Evolutionary conservation across 768 basidiomycete genomes (phyloP), one percentile per base, ranked within the genome.

Genomic region (Podaxis rugospora): DNA sequence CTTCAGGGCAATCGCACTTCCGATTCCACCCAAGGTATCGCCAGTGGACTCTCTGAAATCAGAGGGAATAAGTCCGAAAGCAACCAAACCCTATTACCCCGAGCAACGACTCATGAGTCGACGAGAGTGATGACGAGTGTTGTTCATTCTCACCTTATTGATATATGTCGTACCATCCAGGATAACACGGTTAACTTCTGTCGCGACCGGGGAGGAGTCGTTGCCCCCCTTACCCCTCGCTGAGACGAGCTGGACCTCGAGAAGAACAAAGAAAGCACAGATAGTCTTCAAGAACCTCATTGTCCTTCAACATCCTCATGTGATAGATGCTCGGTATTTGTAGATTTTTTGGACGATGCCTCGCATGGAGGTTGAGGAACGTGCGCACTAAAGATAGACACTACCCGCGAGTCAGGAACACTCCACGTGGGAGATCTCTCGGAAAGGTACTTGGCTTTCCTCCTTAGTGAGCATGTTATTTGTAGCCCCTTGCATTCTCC

Each of bases 11-110:
- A 87, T 84, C 1, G 83, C 84, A 56, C 84, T 85, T 16, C 86
- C 86, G 18, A 87, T 78, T 9, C 85, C 85, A 21, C 87, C 87
- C 5, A 87, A 63, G 0, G 85, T 86, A 62, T 86, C 82, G 0
- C 81, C 82, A 0, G 81, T 84, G 0, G 82, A 83, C 36, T 87
- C 85, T 4, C 63, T 74, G 63, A 81, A 80, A 65, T 85, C 75
- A 2, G 83, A 80, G 1, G 83, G 82, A 56, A 88, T 86, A n/a
- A 81, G 71, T 4, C 85, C 86, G 66, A 86, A 87, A 0, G 74
- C 85, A 14, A 86, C 84, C 0, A 85, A 66, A 18, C 84, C 84
- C 81, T 86, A 59, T 14, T 86, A 59, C 11, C 25, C 7, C 47
- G 25, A 49, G 14, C 18, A 23, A 7, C 18, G 46, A 52, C 7